Base-by-base conservation (phyloP, 352 stramenopile species). In the Globisporangium splendens region DNA sequence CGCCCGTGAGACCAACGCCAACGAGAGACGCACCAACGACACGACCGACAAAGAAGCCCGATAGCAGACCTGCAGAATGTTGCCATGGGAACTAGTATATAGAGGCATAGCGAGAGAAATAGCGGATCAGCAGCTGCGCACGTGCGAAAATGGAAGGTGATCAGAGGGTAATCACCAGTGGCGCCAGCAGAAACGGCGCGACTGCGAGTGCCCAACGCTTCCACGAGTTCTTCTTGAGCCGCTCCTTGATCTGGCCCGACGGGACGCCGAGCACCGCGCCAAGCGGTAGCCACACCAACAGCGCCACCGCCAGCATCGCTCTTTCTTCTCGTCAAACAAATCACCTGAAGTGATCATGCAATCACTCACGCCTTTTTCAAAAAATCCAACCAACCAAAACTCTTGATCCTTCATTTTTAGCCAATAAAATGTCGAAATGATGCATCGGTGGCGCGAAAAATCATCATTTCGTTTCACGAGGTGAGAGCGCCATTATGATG, bases 1-100 rank as follows among this genome's bases (percentile, higher is more conserved):
- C 86, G 46, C 86, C 86, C 6, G 86, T 93, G 50, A 95, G 81
- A 8, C 86, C 86, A 10, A 95, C 74, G 14, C 76, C 86, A 1
- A 95, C 73, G 15, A 91, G 54, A 5, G 81, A 86, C 20, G 74
- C 68, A 15, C 83, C 83, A 1, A 92, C 8, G 21, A 66, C 42
- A 11, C 77, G 60, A 18, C 83, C 83, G 10, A 69, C 15, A 0
- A 86, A 68, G 18, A 76, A 76, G 1, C 63, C 54, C 2, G 39
- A 67, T 11, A 54, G 61, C 10, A 78, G 24, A 14, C 65, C 54
- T 35, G 59, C 46, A 18, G 69, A 63, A 1, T 69, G 64, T 43
- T 64, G 72, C 58, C 49, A 24, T 8, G 77, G 74, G 18, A 88
- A 66, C 79, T 88, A 55, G 38, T 35, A 56, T 4, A 56, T 14